Conservation (phyloP, 352 stramenopile genomes). For the Phytopythium delawarense region DNA sequence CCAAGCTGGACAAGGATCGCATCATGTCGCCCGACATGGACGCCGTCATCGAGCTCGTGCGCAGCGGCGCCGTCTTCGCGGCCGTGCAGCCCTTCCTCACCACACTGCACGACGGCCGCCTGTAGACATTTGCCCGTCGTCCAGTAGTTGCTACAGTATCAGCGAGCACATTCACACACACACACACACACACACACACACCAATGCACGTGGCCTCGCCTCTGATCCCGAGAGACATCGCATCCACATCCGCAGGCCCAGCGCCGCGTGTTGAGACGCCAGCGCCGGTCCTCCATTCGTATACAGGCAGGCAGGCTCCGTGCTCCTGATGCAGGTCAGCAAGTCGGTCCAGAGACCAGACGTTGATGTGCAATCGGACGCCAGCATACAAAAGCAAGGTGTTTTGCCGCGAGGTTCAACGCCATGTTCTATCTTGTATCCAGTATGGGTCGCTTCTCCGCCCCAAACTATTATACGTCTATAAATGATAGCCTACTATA, state of each 20-base stretch:
- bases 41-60: conserved; percentile 71
- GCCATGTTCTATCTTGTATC: neutral
- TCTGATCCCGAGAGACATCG: neutral
- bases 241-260: neutral
- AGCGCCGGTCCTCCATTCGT: neutral
- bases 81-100: conserved; percentile 53
- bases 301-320: neutral
- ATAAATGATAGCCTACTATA: no score
- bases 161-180: neutral
- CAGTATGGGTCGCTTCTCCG: neutral
- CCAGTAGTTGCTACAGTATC: neutral
- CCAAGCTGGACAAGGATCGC: conserved; percentile 72
- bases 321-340: neutral
- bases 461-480: neutral
- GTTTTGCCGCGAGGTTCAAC: neutral
- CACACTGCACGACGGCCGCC: conserved; percentile 37
- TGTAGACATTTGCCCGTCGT: conserved; percentile 16
- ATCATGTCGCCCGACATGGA: conserved; percentile 90
- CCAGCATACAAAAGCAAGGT: neutral
- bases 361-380: conserved; percentile 4
- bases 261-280: neutral
- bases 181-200: conserved; percentile 3
- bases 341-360: neutral
- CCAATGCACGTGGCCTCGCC: neutral
- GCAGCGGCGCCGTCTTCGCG: conserved; percentile 59